A percentile compares a stretch with the other conserved stretches of the same genome.
Evolutionary conservation across 345 rosid genomes (phyloP).

Genomic region (Heritiera littoralis): DNA sequence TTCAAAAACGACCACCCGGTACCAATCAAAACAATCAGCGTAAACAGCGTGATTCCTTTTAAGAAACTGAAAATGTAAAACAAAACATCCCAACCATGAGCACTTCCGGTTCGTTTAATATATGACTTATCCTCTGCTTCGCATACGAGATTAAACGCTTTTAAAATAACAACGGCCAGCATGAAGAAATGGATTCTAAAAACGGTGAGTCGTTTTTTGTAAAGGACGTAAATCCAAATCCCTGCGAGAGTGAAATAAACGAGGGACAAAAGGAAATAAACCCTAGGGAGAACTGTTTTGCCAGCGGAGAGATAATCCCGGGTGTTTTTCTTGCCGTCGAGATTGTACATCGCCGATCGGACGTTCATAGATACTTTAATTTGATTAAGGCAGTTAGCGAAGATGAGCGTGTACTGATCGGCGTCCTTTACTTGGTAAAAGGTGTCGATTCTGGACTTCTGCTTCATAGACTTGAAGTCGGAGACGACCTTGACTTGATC

Average conservation of each 20-base stretch:
- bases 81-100: conserved; percentile 96
- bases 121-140: conserved; percentile 94
- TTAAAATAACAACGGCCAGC: conserved; percentile 76
- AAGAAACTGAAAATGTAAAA: conserved; percentile 92
- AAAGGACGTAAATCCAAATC: conserved; percentile 70
- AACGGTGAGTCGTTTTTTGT: conserved; percentile 73
- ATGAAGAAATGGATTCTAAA: conserved; percentile 87
- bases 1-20: conserved; percentile 98
- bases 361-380: conserved; percentile 77
- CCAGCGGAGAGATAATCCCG: conserved; percentile 95
- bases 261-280: conserved; percentile 71
- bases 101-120: conserved; percentile 87
- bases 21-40: conserved; percentile 88
- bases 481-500: conserved; percentile 57
- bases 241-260: conserved; percentile 64
- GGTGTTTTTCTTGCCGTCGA: conserved; percentile 51
- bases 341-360: conserved; percentile 81
- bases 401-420: conserved; percentile 76
- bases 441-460: conserved; percentile 27
- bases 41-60: conserved; percentile 85
- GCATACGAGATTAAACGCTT: conserved; percentile 67
- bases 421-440: conserved; percentile 47
- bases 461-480: conserved; percentile 59
- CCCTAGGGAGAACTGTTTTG: conserved; percentile 71
- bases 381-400: conserved; percentile 77